Evolutionary conservation across 257 asterid genomes (phyloP), one percentile per base, ranked within the genome.

Genomic region (Nicotiana knightiana): DNA sequence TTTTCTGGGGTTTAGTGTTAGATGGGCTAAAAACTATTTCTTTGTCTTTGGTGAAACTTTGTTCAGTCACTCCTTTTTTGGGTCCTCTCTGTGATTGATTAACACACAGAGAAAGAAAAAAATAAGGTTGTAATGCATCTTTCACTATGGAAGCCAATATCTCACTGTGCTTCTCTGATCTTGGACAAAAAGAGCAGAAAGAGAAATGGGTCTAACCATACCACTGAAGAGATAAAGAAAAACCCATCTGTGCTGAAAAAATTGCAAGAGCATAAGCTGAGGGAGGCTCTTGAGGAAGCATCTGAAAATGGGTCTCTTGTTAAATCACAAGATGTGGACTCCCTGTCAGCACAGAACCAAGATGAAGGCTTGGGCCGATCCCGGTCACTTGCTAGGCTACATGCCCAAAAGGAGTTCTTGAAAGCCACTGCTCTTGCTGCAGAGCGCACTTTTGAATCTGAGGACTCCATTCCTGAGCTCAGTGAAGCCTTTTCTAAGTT

Each of bases 231-330:
- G 70, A 87, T 87, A 28, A 94, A 86, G 87, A 67, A 89, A 48
- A 94, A 90, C 81, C 90, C 99, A 54, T 93, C 97, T 43, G 82
- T 81, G 78, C 86, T 94, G 30, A 85, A 97, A 85, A 96, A 93
- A 86, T 76, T 93, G 86, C 97, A 93, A 68, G 99, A 94, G 84
- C 93, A 92, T 89, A 93, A 96, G 81, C 93, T 96, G 2, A 91
- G 98, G 81, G 94, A 94, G 78, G 99, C 99, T 85, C 98, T 96
- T 77, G 99, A 96, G 84, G 98, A 93, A 86, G 99, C 99, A 6
- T 96, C 98, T 81, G 99, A 96, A 79, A 92, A 94, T 91, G 99
- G 98, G 53, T 93, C 92, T 76, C 94, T 96, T 73, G 86, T 90
- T 67, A 96, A 93, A 85, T 94, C 99, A 12, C 97, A 92, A 81